Evolutionary conservation across 805 yeast species (phyloP).

Genomic region (Candida sonorensis): DNA sequence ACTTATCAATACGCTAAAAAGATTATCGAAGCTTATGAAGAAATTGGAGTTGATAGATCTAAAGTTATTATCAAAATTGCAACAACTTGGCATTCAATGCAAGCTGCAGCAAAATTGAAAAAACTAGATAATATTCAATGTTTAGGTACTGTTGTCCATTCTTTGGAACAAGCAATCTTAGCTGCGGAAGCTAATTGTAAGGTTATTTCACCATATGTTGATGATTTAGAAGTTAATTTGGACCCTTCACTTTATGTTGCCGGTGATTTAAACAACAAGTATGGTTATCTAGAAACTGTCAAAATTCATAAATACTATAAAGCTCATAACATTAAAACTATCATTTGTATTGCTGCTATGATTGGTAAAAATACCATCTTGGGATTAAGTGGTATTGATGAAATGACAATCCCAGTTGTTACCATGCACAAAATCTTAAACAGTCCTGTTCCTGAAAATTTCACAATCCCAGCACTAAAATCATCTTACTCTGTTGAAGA

Average conservation of each 20-base stretch:
- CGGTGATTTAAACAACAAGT: constrained; percentile 20
- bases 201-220: constrained; percentile 31
- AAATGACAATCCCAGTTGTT: constrained; percentile 26
- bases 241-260: constrained; percentile 21
- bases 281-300: constrained; percentile 23
- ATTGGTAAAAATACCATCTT: constrained; percentile 23
- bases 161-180: constrained; percentile 29
- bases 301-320: constrained; percentile 29
- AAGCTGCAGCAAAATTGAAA: constrained; percentile 24
- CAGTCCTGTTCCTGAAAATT: constrained; percentile 23
- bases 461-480: constrained; percentile 12
- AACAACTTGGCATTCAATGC: constrained; percentile 28
- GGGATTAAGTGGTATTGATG: constrained; percentile 30
- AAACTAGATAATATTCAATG: constrained; percentile 20
- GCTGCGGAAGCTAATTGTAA: constrained; percentile 32
- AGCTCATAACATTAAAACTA: constrained; percentile 24
- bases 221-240: constrained; percentile 20
- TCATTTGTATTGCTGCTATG: constrained; percentile 29
- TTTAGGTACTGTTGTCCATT: constrained; percentile 31
- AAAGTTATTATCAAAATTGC: constrained; percentile 30
- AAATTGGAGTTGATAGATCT: constrained; percentile 25
- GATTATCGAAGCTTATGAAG: constrained; percentile 26
- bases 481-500: constrained; percentile 14
- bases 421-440: constrained; percentile 22
- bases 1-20: constrained; percentile 20